Evolutionary conservation across 2,329 filamentous ascomycete species (phyloP).

Genomic region (Fusarium euwallaceae): DNA sequence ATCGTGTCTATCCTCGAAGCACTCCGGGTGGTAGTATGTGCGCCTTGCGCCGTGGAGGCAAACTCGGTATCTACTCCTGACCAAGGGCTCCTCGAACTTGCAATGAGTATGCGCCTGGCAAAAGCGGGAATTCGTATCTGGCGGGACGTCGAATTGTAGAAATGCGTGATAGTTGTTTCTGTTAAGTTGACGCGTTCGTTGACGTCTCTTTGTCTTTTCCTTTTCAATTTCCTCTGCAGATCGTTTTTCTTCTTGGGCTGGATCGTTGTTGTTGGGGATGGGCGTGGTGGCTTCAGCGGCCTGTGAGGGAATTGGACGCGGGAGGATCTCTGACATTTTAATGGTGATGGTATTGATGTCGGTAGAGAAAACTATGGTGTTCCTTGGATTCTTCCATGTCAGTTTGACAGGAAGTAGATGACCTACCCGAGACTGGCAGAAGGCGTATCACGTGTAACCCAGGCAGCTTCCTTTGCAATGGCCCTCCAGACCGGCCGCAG

Average conservation of each 20-base stretch:
- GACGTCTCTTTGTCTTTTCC: no score
- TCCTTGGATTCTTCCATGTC: not conserved
- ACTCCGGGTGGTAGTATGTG: not conserved
- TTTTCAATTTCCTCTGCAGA: not conserved
- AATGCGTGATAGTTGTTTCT: not conserved
- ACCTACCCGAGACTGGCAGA: not conserved
- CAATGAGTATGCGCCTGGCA: not conserved
- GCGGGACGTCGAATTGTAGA: not conserved
- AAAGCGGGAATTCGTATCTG: not conserved
- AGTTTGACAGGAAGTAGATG: not conserved
- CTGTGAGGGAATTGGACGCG: no score
- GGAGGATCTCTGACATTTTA: not conserved
- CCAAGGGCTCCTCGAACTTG: not conserved
- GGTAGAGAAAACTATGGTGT: not conserved
- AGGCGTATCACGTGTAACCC: not conserved
- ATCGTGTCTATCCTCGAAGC: not conserved
- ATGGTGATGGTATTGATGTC: not conserved
- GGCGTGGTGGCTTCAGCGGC: not conserved
- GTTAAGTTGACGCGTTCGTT: not conserved
- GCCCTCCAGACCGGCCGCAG: not conserved
- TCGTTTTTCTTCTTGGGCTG: not conserved
- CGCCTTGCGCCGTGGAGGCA: not conserved
- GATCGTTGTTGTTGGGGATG: not conserved
- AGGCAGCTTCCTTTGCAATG: not conserved
- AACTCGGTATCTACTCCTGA: not conserved